Evolutionary conservation across 1,284 basidiomycete species (phyloP).

Genomic region (Trametes polyzona): DNA sequence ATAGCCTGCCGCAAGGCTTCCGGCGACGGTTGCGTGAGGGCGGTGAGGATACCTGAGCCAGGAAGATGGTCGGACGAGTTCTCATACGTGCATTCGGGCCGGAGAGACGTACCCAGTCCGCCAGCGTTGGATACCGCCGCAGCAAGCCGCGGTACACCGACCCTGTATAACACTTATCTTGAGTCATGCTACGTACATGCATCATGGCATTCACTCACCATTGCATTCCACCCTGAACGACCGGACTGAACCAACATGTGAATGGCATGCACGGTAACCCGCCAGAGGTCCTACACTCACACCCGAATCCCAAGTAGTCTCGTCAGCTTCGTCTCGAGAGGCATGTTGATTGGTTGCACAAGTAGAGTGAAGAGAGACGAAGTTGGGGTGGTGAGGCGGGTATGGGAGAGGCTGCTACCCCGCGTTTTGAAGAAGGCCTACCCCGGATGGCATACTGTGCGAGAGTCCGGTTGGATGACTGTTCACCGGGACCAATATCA

Average conservation of each 20-base stretch:
- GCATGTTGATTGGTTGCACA: conserved; percentile 17
- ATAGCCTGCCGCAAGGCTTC: conserved; percentile 87
- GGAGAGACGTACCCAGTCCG: conserved; percentile 62
- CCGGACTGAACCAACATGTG: conserved; percentile 49
- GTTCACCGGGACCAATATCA: too few relatives aligned
- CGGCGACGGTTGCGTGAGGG: conserved; percentile 86
- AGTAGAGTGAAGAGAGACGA: too few relatives aligned
- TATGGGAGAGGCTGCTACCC: not conserved
- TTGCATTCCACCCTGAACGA: conserved; percentile 88
- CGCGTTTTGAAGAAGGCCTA: too few relatives aligned
- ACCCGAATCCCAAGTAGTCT: conserved; percentile 59
- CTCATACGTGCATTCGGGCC: not conserved
- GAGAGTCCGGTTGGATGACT: too few relatives aligned
- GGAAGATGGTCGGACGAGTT: not conserved
- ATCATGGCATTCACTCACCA: conserved; percentile 57
- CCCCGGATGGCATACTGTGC: too few relatives aligned
- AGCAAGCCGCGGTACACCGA: conserved; percentile 73
- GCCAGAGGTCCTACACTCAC: conserved; percentile 40
- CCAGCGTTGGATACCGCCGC: conserved; percentile 89
- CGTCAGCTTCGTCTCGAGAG: conserved; percentile 47
- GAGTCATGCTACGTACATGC: too few relatives aligned
- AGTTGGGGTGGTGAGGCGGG: not conserved
- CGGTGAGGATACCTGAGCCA: conserved; percentile 76
- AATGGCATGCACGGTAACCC: not conserved
- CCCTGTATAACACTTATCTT: conserved; percentile 52